Evolutionary conservation across 305 asterid genomes (phyloP), one percentile per base, ranked within the genome.

Genomic region (Striga hermonthica): DNA sequence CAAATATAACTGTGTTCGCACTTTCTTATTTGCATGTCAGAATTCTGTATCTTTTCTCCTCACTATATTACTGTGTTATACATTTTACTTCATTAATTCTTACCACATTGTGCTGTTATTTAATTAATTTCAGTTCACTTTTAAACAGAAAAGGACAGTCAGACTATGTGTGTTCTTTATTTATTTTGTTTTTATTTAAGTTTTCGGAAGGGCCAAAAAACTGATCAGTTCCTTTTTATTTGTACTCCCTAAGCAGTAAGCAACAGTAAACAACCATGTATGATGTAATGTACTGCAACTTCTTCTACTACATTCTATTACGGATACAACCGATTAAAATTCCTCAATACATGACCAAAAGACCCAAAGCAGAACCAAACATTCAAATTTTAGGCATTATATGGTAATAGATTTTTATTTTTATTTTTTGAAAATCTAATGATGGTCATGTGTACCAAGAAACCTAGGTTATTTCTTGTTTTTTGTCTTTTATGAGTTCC

Each of bases 51-150:
- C 31, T 22, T 22, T 22, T 22, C 31, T 22, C 31, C 31, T 22
- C 66, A 56, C 73, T 58, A 12, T 65, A 56, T 62, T 58, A 16
- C 3, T 8, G 39, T 16, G 22, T 57, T 48, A 38, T 57, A 7
- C 10, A 16, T 16, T 68, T 61, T 41, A 31, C 72, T 44, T 40
- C 56, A 43, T 60, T 59, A 57, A 69, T 64, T 54, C 57, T 38
- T 50, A 62, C 60, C n/a, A 3, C 6, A 40, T 52, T 63, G 56
- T 8, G 31, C 50, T 6, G 9, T 71, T 10, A 41, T 47, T 44
- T 31, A 38, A 9, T 55, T 57, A 11, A 53, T 59, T 52, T 10
- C 47, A 2, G 31, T 22, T 22, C 31, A 22, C 31, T 22, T 22
- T 22, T 22, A 22, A 22, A 22, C 31, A 22, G 31, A 22, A 22